Percentiles rank a stretch among this genome's conserved stretches.
phyloP scores from a whole-genome alignment of 345 rosid species.

The Cardiospermum halicacabum region DNA sequence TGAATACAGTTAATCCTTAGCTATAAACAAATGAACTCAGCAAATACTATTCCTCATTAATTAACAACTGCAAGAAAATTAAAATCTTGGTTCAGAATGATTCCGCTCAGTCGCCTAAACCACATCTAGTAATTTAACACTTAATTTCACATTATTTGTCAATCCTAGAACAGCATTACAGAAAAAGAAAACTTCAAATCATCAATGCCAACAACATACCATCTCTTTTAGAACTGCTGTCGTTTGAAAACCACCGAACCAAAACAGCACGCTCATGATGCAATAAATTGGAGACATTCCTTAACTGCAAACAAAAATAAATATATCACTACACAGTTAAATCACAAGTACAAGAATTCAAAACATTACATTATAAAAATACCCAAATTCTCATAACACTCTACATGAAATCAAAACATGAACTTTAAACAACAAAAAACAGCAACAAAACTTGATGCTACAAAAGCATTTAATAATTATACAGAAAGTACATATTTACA shows the following conservation, averaged over 20 bases:
- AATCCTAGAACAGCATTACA: slow-evolving; percentile 2
- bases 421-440: not conserved
- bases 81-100: not conserved
- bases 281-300: slow-evolving; percentile 44
- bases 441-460: not conserved
- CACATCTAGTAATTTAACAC: not conserved
- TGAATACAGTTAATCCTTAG: too few species aligned
- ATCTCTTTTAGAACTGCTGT: slow-evolving; percentile 33
- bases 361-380: not conserved
- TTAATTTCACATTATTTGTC: not conserved
- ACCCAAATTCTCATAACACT: not conserved
- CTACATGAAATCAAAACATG: not conserved
- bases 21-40: not conserved
- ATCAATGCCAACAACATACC: slow-evolving; percentile 33
- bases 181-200: not conserved
- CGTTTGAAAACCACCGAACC: slow-evolving; percentile 57
- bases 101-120: not conserved
- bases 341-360: not conserved
- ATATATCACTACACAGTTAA: not conserved
- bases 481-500: too few species aligned
- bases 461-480: not conserved
- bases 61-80: not conserved
- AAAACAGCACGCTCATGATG: slow-evolving; percentile 45
- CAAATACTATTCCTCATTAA: not conserved
- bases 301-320: slow-evolving; percentile 40